Conservation (phyloP, 371 early-diverging fungal genomes). For the Actinomortierella ambigua region DNA sequence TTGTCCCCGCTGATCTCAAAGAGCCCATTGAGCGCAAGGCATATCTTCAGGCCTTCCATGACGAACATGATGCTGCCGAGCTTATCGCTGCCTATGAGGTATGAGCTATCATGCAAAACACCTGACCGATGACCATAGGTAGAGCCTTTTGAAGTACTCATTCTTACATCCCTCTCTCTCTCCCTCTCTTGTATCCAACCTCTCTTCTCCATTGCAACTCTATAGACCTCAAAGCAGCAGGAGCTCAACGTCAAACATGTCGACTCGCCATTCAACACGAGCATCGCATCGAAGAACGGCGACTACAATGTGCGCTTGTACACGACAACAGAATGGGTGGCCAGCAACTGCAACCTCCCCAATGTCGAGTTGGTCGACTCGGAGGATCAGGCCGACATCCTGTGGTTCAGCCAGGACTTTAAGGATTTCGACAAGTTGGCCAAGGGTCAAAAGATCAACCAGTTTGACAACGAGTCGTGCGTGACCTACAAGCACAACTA, state of each 20-base stretch:
- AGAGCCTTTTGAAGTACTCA: no score
- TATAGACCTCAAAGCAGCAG: slow-evolving; percentile 25
- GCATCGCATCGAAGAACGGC: slow-evolving; percentile 11
- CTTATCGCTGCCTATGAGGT: slow-evolving; percentile 47
- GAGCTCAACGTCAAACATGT: slow-evolving; percentile 24
- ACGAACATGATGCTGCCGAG: slow-evolving; percentile 47
- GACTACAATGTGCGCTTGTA: slow-evolving; percentile 44
- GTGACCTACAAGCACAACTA: slow-evolving; percentile 57
- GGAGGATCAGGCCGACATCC: slow-evolving; percentile 53
- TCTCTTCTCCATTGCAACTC: no score
- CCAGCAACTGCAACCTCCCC: slow-evolving; percentile 53
- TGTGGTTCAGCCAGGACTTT: slow-evolving; percentile 59
- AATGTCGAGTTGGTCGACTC: slow-evolving; percentile 52
- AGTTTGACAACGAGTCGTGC: slow-evolving; percentile 58
- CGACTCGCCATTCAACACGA: slow-evolving; percentile 32
- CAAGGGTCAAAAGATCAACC: slow-evolving; percentile 55
- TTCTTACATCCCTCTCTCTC: no score
- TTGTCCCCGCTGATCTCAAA: slow-evolving; percentile 52
- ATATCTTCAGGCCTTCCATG: slow-evolving; percentile 54
- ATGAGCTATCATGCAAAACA: slow-evolving; percentile 7
- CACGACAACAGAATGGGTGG: slow-evolving; percentile 56
- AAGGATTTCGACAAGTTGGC: slow-evolving; percentile 55
- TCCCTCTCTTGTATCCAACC: no score
- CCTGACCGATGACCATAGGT: not conserved
- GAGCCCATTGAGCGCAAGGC: slow-evolving; percentile 52